Evolutionary conservation across 768 basidiomycete species (phyloP).

Genomic region (Lentinula lateritia): DNA sequence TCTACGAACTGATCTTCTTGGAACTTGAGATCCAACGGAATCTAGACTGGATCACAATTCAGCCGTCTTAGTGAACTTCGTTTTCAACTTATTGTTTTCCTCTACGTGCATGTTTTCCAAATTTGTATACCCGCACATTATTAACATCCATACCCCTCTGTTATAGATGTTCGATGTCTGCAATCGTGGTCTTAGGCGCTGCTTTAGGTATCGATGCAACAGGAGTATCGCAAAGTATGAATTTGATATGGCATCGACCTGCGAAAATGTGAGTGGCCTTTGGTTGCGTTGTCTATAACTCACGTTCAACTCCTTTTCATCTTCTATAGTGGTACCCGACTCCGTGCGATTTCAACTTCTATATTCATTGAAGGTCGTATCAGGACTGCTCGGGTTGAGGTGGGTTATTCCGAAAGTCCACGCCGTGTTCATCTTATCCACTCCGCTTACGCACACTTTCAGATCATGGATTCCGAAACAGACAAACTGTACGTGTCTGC

Average conservation of each 20-base stretch:
- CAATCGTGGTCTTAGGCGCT: conserved; percentile 6
- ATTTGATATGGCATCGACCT: conserved; percentile 12
- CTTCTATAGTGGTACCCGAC: conserved; percentile 4
- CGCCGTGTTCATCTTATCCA: background rate
- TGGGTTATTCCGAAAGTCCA: background rate
- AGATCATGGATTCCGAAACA: conserved; percentile 7
- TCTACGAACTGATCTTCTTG: background rate
- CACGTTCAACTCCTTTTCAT: background rate
- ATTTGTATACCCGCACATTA: background rate
- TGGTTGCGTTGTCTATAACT: background rate
- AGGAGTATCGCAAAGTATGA: conserved; percentile 12
- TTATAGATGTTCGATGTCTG: conserved; percentile 9
- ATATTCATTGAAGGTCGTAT: conserved; percentile 10
- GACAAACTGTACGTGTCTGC: conserved; percentile 10
- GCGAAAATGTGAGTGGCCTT: conserved; percentile 6
- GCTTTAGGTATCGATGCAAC: conserved; percentile 8
- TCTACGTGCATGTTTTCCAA: background rate
- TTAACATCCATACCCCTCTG: background rate
- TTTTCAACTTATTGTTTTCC: background rate
- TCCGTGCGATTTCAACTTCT: conserved; percentile 9
- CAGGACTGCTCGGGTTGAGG: conserved; percentile 10
- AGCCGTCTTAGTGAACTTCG: background rate
- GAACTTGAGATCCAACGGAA: background rate
- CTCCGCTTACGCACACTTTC: background rate
- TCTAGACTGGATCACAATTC: background rate